Percentiles rank a stretch among this genome's conserved stretches.
Conservation (phyloP, 169 alveolate genomes). For the Eimeria sp. region DNA sequence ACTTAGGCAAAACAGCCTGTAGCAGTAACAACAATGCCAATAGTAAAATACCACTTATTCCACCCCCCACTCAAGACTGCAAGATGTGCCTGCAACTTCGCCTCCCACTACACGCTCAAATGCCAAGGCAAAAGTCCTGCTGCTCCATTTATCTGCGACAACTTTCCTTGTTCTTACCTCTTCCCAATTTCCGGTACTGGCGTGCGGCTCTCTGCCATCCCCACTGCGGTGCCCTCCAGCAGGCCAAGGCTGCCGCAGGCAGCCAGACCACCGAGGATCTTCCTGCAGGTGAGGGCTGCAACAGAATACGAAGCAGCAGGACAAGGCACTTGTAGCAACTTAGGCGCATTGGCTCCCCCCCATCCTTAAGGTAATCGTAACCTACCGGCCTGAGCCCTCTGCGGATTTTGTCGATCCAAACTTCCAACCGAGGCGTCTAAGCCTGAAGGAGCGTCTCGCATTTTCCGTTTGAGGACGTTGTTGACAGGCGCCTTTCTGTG, state of each 20-base stretch:
- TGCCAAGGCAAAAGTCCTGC: background rate
- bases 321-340: background rate
- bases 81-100: background rate
- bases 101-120: background rate
- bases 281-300: slow-evolving; percentile 30
- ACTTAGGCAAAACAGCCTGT: slow-evolving; percentile 47
- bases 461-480: background rate
- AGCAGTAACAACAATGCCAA: background rate
- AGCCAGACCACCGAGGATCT: slow-evolving; percentile 14
- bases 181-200: slow-evolving; percentile 18
- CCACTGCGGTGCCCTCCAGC: background rate
- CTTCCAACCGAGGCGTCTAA: slow-evolving; percentile 25
- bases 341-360: background rate
- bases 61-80: background rate
- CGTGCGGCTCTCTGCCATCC: slow-evolving; percentile 23
- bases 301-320: background rate
- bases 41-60: background rate
- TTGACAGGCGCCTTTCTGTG: background rate
- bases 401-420: background rate
- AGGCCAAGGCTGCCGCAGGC: slow-evolving; percentile 20
- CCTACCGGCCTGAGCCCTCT: slow-evolving; percentile 1
- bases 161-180: background rate
- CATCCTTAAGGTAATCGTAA: background rate
- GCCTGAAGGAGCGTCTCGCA: background rate
- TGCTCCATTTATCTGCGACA: background rate